Percentiles rank a stretch among this genome's conserved stretches.
phyloP scores from a whole-genome alignment of 345 rosid species.

The Erysimum cheiranthoides region DNA sequence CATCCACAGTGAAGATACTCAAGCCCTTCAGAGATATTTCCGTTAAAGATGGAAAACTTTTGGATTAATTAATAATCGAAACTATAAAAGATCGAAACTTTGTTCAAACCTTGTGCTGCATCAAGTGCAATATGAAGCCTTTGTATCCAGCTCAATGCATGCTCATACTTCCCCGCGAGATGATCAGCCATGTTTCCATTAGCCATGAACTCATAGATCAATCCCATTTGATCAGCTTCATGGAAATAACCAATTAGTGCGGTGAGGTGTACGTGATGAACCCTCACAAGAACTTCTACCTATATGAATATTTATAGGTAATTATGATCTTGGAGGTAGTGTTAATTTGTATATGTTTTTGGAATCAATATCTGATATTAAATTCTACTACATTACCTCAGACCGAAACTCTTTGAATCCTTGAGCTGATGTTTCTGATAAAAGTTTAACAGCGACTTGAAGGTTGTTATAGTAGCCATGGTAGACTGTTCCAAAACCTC shows the following conservation, averaged over 20 bases:
- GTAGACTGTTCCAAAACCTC: slow-evolving; percentile 71
- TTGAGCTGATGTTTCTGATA: slow-evolving; percentile 55
- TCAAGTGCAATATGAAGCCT: slow-evolving; percentile 43
- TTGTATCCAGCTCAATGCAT: slow-evolving; percentile 29
- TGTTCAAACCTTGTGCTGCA: slow-evolving; percentile 45
- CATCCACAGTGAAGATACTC: slow-evolving; percentile 49
- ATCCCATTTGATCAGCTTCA: slow-evolving; percentile 31
- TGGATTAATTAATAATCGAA: neutral
- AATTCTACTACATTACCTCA: slow-evolving; percentile 47
- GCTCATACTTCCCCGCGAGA: slow-evolving; percentile 33
- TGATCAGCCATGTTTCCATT: slow-evolving; percentile 43
- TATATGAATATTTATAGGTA: slow-evolving; percentile 2
- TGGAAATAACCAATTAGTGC: slow-evolving; percentile 53
- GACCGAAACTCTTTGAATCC: slow-evolving; percentile 57
- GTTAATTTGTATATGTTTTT: neutral
- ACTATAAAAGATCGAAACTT: neutral
- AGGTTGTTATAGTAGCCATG: slow-evolving; percentile 47
- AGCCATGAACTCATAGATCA: slow-evolving; percentile 48
- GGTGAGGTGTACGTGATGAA: slow-evolving; percentile 39
- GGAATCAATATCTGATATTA: neutral
- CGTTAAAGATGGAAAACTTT: neutral
- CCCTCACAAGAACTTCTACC: slow-evolving; percentile 53
- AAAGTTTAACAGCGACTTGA: slow-evolving; percentile 62
- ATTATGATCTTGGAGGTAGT: neutral
- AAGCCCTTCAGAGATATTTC: slow-evolving; percentile 35